A percentile compares a stretch with the other conserved stretches of the same genome.
Conservation (phyloP, 192 early-diverging fungal species). For the Coemansia sp. region DNA sequence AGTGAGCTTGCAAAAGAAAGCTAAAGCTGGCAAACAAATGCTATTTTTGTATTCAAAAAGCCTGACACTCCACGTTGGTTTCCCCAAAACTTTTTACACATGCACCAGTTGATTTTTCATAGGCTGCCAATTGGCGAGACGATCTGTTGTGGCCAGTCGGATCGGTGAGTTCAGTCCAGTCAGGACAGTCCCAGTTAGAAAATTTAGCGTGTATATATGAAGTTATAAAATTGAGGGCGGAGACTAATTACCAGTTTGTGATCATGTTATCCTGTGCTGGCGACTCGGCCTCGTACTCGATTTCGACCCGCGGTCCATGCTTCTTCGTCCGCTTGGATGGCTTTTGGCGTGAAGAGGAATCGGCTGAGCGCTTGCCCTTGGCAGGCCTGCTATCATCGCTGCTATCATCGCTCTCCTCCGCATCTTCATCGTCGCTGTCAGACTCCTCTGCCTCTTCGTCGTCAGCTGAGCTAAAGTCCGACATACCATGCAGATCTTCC, state of each 20-base stretch:
- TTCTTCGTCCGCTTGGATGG: slow-evolving; percentile 47
- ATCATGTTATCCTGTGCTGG: slow-evolving; percentile 34
- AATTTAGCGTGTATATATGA: background rate
- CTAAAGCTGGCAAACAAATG: background rate
- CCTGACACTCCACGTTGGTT: background rate
- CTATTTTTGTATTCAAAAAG: slow-evolving; percentile 3
- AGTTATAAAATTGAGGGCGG: background rate
- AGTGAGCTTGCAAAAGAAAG: background rate
- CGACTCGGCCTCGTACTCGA: slow-evolving; percentile 60
- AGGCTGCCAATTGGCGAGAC: background rate
- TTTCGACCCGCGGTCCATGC: slow-evolving; percentile 57
- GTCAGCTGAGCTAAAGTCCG: slow-evolving; percentile 64
- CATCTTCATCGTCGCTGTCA: slow-evolving; percentile 50
- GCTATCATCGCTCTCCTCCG: slow-evolving; percentile 27
- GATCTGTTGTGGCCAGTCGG: background rate
- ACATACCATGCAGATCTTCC: slow-evolving; percentile 44
- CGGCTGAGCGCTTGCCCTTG: slow-evolving; percentile 41
- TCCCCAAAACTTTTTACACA: background rate
- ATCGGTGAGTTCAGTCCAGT: background rate
- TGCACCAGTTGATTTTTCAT: background rate
- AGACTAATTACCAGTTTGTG: slow-evolving; percentile 30
- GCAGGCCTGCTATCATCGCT: slow-evolving; percentile 58
- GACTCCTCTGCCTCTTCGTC: slow-evolving; percentile 61
- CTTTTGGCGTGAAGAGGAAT: slow-evolving; percentile 24
- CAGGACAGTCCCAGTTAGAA: background rate